Conservation (phyloP, 2,329 filamentous ascomycete genomes). For the Nothomitra cinnamomea region DNA sequence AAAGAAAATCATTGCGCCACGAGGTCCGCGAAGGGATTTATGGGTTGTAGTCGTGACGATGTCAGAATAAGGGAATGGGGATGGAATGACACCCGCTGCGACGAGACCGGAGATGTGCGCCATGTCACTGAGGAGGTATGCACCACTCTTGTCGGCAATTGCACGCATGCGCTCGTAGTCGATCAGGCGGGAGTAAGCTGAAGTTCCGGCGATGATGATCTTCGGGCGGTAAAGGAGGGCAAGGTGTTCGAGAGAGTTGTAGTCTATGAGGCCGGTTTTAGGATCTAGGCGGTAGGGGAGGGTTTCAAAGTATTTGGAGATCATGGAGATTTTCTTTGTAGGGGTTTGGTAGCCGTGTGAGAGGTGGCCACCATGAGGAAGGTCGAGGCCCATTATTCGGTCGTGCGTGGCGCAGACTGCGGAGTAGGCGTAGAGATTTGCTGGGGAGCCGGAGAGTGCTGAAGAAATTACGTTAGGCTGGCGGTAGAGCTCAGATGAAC, state of each 20-base stretch:
- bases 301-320: slow-evolving; percentile 98
- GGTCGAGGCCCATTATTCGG: slow-evolving; percentile 88
- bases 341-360: slow-evolving; percentile 96
- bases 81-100: slow-evolving; percentile 77
- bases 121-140: slow-evolving; percentile 91
- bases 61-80: slow-evolving; percentile 78
- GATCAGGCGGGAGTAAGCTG: slow-evolving; percentile 88
- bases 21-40: slow-evolving; percentile 88
- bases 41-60: slow-evolving; percentile 96
- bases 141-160: slow-evolving; percentile 78
- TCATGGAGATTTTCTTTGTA: slow-evolving; percentile 85
- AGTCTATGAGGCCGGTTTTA: slow-evolving; percentile 85
- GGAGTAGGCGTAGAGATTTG: slow-evolving; percentile 73
- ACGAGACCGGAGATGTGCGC: slow-evolving; percentile 93
- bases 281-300: slow-evolving; percentile 87
- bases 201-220: slow-evolving; percentile 86
- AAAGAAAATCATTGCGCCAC: slow-evolving; percentile 97
- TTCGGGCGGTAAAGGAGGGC: slow-evolving; percentile 86
- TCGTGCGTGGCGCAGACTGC: slow-evolving; percentile 86
- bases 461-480: slow-evolving; percentile 5
- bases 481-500: not conserved
- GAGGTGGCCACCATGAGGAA: slow-evolving; percentile 90
- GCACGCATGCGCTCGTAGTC: slow-evolving; percentile 87
- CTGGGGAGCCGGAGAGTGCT: slow-evolving; percentile 67
- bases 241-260: slow-evolving; percentile 74